Evolutionary conservation across 2,329 filamentous ascomycete species (phyloP).

Genomic region (Plectosphaerella cucumerina): DNA sequence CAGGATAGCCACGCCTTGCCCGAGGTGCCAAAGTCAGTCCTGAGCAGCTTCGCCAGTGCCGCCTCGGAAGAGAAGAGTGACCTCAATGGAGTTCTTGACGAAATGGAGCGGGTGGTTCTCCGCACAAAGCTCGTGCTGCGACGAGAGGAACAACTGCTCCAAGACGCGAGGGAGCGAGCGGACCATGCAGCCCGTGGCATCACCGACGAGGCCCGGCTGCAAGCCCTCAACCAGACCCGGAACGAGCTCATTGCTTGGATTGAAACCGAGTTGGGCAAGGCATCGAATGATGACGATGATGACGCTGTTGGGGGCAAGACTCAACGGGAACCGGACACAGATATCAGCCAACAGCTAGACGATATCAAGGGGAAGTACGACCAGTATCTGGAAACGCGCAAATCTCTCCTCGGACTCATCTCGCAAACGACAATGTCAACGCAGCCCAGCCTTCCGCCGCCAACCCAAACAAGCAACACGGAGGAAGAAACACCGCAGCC

Average conservation of each 20-base stretch:
- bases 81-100: conserved; percentile 42
- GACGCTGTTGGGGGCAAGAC: conserved; percentile 11
- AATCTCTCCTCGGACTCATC: conserved; percentile 39
- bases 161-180: conserved; percentile 24
- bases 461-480: conserved; percentile 9
- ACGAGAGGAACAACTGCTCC: conserved; percentile 52
- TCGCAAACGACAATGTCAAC: conserved; percentile 25
- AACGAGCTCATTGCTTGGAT: conserved; percentile 63
- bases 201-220: conserved; percentile 35
- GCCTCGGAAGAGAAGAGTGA: conserved; percentile 31
- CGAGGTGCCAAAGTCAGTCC: conserved; percentile 45
- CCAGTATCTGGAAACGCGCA: conserved; percentile 46
- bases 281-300: conserved; percentile 28
- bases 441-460: conserved; percentile 3
- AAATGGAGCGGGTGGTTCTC: conserved; percentile 55
- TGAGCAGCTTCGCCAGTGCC: conserved; percentile 44
- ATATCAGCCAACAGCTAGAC: conserved; percentile 35
- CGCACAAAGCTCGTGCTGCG: conserved; percentile 53
- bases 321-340: conserved; percentile 8
- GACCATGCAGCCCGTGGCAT: conserved; percentile 26
- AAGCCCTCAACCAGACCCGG: conserved; percentile 52
- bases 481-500: conserved; percentile 6
- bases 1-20: conserved; percentile 38
- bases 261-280: conserved; percentile 55
- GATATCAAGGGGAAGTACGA: conserved; percentile 51